Evolutionary conservation across 1,284 basidiomycete genomes (phyloP), one percentile per base, ranked within the genome.

Genomic region (Exobasidium cylindrosporum): DNA sequence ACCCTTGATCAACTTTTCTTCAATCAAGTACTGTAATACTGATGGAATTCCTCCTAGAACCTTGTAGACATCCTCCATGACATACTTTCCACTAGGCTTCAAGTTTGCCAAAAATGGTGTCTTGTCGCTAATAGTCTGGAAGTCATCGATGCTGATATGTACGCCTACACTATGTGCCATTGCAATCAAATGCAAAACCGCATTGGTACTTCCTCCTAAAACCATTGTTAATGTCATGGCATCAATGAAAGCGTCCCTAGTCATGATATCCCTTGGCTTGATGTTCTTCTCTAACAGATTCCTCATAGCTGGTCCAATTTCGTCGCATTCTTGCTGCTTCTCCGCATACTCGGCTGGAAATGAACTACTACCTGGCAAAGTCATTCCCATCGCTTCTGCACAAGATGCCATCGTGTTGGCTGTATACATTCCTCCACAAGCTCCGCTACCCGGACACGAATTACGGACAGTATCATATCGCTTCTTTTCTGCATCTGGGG

Each of bases 1-100:
- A 21, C 77, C 77, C 69, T 76, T 76, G 63, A 79, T 76, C 65
- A 91, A 82, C 44, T 66, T 67, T 49, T 78, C 62, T 64, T 78
- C 75, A 56, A 79, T 77, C 47, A 70, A 64, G 67, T 79, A 79
- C 53, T 79, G 69, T 45, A 49, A 46, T 24, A 49, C 45, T 80
- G 72, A 70, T 4, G 76, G 78, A 55, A 79, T 72, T 40, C 77
- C 77, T 32, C 74, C 75, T 35, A 77, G 61, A 26, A 68, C 62
- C 29, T 68, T 72, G 63, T 76, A 73, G 7, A 79, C 75, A 40
- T 79, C 77, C 35, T 79, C 77, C 77, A 79, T 79, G 29, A 78
- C 76, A 61, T 79, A 79, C 61, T 77, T 77, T 58, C 77, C 77
- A 17, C 71, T 74, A 0, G 77, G 77, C 64, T 79, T 79, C 58